A percentile compares a stretch with the other conserved stretches of the same genome.
These are phyloP conservation scores for Microthlaspi erraticum DNA, from an alignment of 345 rosid species.

Conservation along the genomic window DNA sequence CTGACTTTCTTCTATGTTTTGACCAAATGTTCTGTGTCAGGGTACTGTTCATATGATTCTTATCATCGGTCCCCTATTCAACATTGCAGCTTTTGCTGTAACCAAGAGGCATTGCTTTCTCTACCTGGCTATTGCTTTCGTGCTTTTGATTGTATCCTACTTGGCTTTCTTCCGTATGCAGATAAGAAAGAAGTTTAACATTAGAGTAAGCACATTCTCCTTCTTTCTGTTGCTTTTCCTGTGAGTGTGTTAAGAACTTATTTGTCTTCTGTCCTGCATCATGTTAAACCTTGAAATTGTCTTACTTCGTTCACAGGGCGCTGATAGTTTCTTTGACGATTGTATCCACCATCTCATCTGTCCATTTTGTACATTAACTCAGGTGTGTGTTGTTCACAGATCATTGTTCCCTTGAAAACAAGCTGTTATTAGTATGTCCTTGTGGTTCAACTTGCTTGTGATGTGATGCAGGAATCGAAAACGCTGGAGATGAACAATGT, in stretches of 20 bases:
- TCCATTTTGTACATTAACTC: slow-evolving; percentile 78
- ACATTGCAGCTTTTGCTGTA: slow-evolving; percentile 61
- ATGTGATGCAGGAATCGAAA: slow-evolving; percentile 70
- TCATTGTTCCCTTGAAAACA: background rate
- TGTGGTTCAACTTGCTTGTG: slow-evolving; percentile 28
- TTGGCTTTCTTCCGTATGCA: slow-evolving; percentile 72
- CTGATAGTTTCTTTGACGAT: slow-evolving; percentile 73
- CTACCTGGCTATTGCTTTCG: slow-evolving; percentile 64
- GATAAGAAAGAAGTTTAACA: slow-evolving; percentile 75
- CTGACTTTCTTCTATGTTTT: slow-evolving; percentile 12
- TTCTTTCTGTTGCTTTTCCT: background rate
- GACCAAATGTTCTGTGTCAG: slow-evolving; percentile 52
- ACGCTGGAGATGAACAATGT: slow-evolving; percentile 97
- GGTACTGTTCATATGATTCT: slow-evolving; percentile 66
- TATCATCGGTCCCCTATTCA: slow-evolving; percentile 46
- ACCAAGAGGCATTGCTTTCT: slow-evolving; percentile 67
- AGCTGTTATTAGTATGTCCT: background rate
- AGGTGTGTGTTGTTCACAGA: slow-evolving; percentile 52
- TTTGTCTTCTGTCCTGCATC: background rate
- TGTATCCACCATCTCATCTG: slow-evolving; percentile 75
- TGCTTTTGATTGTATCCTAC: slow-evolving; percentile 61
- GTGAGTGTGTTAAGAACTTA: background rate
- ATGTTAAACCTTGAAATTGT: slow-evolving; percentile 7
- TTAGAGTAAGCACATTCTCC: slow-evolving; percentile 60
- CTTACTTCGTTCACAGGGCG: slow-evolving; percentile 55